Base-by-base conservation (phyloP, 192 early-diverging fungal species). In the Rhizophagus prolifer region DNA sequence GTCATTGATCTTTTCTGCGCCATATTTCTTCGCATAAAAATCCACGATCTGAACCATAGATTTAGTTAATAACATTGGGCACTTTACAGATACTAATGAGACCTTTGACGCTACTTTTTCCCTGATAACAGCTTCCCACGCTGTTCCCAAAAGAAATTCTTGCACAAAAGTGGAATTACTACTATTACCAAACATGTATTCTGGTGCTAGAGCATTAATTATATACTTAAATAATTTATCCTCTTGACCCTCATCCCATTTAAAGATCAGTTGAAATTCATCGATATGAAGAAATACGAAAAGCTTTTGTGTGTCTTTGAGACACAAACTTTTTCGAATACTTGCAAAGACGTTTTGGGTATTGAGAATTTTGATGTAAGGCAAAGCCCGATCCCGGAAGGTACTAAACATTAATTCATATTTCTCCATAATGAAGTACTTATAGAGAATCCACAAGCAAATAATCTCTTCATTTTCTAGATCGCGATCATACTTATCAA, bases 311-410 rank as follows among this genome's bases (percentile, higher is more conserved):
- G 26, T 64, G 73, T 75, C 30, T 38, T 65, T 21, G 73, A 75
- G 74, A 76, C 0, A 26, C 25, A 66, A 34, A 30, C 1, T 44
- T n/a, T 66, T 66, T 66, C 41, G 62, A 76, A 76, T 76, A 61
- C 65, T 66, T 23, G 12, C 13, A 58, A 76, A 64, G 62, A 76
- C 74, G 1, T 1, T 28, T 23, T 2, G 31, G 41, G 66, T 66
- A 28, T 63, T 76, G 74, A 76, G 36, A 14, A 67, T 28, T 76
- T 76, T 58, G 63, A 66, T 54, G 74, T 66, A 54, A 44, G 62
- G 74, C 41, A 23, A 38, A 23, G 34, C 62, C 10, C 9, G 9
- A 26, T 9, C 19, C 21, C 63, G 74, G 65, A 76, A 76, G 25
- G n/a, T 31, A 13, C 47, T 16, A 31, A 31, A 76, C 2, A 1